phyloP scores from a whole-genome alignment of 2,329 filamentous ascomycete genomes.

The Calcarisporium arbuscula region DNA sequence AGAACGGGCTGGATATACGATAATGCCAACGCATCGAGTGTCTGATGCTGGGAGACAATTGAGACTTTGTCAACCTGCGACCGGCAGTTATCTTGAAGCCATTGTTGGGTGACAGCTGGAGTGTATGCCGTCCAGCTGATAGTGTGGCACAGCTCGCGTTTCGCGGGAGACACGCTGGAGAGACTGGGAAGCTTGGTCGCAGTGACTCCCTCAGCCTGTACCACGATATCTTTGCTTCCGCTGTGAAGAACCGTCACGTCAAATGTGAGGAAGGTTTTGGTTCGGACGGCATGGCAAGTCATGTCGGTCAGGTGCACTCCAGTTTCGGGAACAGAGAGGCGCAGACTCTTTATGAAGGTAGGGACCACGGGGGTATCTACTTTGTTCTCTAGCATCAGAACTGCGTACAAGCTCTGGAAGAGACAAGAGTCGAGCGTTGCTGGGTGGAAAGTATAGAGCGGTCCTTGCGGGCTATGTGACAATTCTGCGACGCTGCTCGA shows the following conservation, averaged over 20 bases:
- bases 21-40: not conserved
- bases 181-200: not conserved
- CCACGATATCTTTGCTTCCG: not conserved
- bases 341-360: not conserved
- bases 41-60: not conserved
- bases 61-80: not conserved
- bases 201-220: not conserved
- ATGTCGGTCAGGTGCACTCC: not conserved
- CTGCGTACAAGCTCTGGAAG: not conserved
- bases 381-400: not conserved
- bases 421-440: not conserved
- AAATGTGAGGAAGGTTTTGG: not conserved
- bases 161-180: not conserved
- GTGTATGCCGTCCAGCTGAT: not conserved
- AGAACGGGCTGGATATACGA: not conserved
- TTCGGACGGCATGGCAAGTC: not conserved
- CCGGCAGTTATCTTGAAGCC: not conserved
- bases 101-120: not conserved
- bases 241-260: not conserved
- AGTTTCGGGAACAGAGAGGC: not conserved
- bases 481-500: not conserved
- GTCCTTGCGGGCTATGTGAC: not conserved
- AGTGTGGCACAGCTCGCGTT: not conserved
- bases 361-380: not conserved
- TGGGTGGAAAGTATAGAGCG: not conserved